Conservation (phyloP, 345 rosid species). For the Xanthoceras sorbifolium region DNA sequence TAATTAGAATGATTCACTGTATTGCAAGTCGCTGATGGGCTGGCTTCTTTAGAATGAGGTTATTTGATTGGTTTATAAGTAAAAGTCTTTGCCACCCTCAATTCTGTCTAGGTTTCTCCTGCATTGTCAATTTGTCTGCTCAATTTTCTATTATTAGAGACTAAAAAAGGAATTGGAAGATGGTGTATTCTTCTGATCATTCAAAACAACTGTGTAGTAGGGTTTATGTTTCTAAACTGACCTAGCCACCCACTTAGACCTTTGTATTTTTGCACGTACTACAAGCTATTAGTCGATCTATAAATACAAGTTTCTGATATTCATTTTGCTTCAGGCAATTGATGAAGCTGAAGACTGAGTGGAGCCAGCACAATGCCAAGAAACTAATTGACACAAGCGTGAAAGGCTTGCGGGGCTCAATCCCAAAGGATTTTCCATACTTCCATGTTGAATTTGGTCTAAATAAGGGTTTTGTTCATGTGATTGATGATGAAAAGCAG, state of each 20-base stretch:
- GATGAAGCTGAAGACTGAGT: constrained; percentile 98
- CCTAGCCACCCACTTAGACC: too few relatives aligned
- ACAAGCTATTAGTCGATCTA: background rate
- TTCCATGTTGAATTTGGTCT: constrained; percentile 93
- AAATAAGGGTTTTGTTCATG: constrained; percentile 82
- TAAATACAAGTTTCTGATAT: constrained; percentile 1
- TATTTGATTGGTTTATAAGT: background rate
- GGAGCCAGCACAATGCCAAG: constrained; percentile 98
- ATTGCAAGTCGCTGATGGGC: background rate
- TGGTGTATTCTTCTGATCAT: background rate
- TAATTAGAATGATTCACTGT: background rate
- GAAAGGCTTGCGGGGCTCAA: constrained; percentile 81
- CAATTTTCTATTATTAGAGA: background rate
- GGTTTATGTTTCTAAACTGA: background rate
- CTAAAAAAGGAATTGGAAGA: background rate
- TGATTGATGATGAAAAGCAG: constrained; percentile 87
- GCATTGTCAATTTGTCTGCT: background rate
- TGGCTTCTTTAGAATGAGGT: background rate
- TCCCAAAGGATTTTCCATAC: constrained; percentile 90
- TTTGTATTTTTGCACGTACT: background rate
- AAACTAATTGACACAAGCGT: constrained; percentile 85
- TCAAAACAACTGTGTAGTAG: background rate
- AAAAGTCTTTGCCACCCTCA: background rate
- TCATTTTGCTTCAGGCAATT: constrained; percentile 57
- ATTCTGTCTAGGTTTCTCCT: background rate